Conservation (phyloP, 1,139 yeast species). For the Kurtzmaniella natalensis region DNA sequence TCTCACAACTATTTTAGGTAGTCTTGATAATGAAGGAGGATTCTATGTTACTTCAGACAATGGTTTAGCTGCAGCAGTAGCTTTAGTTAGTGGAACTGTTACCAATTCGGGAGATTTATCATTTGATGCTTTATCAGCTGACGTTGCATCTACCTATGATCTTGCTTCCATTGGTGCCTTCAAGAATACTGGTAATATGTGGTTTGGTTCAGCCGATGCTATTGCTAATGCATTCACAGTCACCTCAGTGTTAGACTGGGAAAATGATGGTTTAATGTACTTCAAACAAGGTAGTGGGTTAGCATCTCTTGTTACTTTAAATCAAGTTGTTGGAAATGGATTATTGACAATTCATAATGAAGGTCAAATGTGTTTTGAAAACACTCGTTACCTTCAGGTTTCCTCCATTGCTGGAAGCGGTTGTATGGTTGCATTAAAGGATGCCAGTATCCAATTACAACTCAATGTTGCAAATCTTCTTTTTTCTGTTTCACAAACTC, state of each 20-base stretch:
- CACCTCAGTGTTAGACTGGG: slow-evolving; percentile 22
- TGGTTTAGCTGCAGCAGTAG: too few relatives aligned
- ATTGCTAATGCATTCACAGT: slow-evolving; percentile 12
- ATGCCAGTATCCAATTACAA: slow-evolving; percentile 18
- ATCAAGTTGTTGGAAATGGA: slow-evolving; percentile 15
- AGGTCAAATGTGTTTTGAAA: slow-evolving; percentile 28
- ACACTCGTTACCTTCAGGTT: slow-evolving; percentile 21
- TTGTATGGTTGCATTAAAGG: slow-evolving; percentile 20
- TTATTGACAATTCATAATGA: slow-evolving; percentile 20
- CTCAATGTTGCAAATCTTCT: slow-evolving; percentile 17
- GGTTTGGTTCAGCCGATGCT: slow-evolving; percentile 21
- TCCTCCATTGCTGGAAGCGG: slow-evolving; percentile 24
- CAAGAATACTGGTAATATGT: slow-evolving; percentile 26
- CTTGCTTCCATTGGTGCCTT: too few relatives aligned
- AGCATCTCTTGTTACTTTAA: slow-evolving; percentile 20
- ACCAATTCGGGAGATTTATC: too few relatives aligned
- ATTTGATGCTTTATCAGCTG: too few relatives aligned
- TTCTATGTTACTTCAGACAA: too few relatives aligned
- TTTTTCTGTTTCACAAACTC: slow-evolving; percentile 15
- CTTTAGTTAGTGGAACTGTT: too few relatives aligned
- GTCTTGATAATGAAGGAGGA: too few relatives aligned
- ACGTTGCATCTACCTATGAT: too few relatives aligned
- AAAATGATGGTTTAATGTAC: slow-evolving; percentile 16
- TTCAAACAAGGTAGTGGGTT: slow-evolving; percentile 19
- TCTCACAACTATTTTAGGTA: too few relatives aligned